phyloP scores from a whole-genome alignment of 139 green algal genomes.

The Medakamo hakoo region DNA sequence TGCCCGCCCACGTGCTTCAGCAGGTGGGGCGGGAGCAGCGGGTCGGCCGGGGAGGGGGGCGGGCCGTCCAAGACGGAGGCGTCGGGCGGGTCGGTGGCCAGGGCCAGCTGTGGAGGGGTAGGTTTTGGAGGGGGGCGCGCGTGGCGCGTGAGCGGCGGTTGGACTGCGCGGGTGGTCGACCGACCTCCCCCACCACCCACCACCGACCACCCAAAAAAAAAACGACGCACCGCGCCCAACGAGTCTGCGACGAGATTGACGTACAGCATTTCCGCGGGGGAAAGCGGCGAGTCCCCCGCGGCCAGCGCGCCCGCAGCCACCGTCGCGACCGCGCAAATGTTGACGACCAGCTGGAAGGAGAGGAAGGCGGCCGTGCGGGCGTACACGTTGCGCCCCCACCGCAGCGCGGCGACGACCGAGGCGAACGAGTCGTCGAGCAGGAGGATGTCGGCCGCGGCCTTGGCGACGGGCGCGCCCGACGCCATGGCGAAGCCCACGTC shows the following conservation, averaged over 20 bases:
- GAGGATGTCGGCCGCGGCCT: conserved; percentile 77
- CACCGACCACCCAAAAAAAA: too few species aligned
- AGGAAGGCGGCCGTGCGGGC: conserved; percentile 67
- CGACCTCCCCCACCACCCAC: too few species aligned
- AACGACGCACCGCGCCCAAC: conserved; percentile 42
- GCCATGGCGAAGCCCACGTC: conserved; percentile 82
- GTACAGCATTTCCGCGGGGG: conserved; percentile 59
- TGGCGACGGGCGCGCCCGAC: conserved; percentile 57
- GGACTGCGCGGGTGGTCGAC: too few species aligned
- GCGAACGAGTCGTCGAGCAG: conserved; percentile 80
- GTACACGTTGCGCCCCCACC: conserved; percentile 81
- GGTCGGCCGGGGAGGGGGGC: conserved; percentile 5
- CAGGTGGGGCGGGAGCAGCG: conserved; percentile 5
- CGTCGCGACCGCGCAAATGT: conserved; percentile 48
- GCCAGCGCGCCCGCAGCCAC: conserved; percentile 43
- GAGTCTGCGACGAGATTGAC: conserved; percentile 90
- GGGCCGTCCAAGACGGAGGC: background rate
- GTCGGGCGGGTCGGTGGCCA: conserved; percentile 4
- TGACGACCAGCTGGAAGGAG: conserved; percentile 71
- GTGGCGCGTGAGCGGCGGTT: conserved; percentile 41
- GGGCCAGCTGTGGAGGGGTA: too few species aligned
- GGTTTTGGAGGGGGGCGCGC: background rate
- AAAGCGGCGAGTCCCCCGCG: conserved; percentile 39
- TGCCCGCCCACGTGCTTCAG: conserved; percentile 46
- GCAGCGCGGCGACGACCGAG: conserved; percentile 58